A percentile compares a stretch with the other conserved stretches of the same genome.
These are phyloP conservation scores for Hanseniaspora lachancei DNA, from an alignment of 805 yeast genomes.

Conservation along the genomic window DNA sequence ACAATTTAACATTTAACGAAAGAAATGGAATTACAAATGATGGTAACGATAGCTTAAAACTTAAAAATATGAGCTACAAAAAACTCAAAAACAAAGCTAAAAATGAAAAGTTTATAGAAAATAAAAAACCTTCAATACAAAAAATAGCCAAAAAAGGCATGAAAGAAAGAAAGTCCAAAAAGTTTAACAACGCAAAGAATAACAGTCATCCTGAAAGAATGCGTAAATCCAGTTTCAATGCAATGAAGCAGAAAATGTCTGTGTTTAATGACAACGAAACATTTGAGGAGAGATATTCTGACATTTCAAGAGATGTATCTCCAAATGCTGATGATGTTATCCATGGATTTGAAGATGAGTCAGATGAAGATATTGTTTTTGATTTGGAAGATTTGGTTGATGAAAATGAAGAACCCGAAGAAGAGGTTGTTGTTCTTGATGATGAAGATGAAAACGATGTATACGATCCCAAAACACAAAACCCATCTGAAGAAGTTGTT, in stretches of 20 bases:
- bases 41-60: not conserved
- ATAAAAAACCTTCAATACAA: not conserved
- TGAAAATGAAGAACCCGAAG: not conserved
- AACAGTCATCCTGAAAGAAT: constrained; percentile 18
- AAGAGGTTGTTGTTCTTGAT: not conserved
- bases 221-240: constrained; percentile 26
- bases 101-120: constrained; percentile 1
- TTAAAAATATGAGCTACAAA: constrained; percentile 4
- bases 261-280: constrained; percentile 21
- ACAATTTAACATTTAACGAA: constrained; percentile 2
- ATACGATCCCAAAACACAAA: constrained; percentile 18
- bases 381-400: constrained; percentile 14
- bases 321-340: constrained; percentile 12
- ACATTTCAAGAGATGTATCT: constrained; percentile 14
- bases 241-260: constrained; percentile 22
- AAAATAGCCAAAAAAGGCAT: constrained; percentile 2
- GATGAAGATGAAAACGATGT: constrained; percentile 19
- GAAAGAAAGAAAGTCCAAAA: constrained; percentile 8
- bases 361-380: constrained; percentile 21
- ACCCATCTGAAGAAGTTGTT: constrained; percentile 11
- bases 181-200: not conserved
- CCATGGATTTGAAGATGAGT: constrained; percentile 8
- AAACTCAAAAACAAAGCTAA: constrained; percentile 3
- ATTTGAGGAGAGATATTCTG: constrained; percentile 23
- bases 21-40: not conserved